These are phyloP conservation scores for Hymenoscyphus occultus DNA, from an alignment of 2,329 filamentous ascomycete species.

Conservation along the genomic window DNA sequence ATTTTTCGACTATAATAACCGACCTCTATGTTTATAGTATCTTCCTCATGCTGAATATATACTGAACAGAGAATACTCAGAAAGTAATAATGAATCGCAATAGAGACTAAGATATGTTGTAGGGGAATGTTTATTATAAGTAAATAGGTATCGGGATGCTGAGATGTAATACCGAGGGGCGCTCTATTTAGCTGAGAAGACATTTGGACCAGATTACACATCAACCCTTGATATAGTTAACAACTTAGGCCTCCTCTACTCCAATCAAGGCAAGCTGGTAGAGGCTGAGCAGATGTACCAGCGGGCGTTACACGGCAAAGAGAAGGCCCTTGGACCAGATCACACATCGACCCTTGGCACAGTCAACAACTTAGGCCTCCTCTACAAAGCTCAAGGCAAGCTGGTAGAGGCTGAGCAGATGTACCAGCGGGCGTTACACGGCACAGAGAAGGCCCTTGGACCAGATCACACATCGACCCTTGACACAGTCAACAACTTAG, in stretches of 20 bases:
- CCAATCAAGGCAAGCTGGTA: conserved; percentile 1
- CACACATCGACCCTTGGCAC: conserved; percentile 8
- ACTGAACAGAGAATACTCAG: neutral
- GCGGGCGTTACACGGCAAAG: neutral
- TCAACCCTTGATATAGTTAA: neutral
- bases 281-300: conserved; percentile 7
- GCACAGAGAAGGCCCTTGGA: conserved; percentile 12
- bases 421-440: conserved; percentile 17
- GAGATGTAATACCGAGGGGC: neutral
- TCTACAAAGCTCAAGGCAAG: conserved; percentile 26
- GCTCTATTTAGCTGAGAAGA: neutral
- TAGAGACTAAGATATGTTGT: neutral
- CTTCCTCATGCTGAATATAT: neutral
- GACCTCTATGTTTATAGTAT: neutral
- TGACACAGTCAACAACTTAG: conserved; percentile 3
- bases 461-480: conserved; percentile 15
- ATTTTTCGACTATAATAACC: neutral
- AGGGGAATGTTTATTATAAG: neutral
- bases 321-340: conserved; percentile 9
- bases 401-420: conserved; percentile 22
- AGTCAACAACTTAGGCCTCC: conserved; percentile 9
- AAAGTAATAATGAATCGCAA: neutral
- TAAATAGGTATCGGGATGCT: neutral
- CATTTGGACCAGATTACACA: neutral
- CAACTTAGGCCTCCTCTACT: neutral